A percentile compares a stretch with the other conserved stretches of the same genome.
These are phyloP conservation scores for Saururus chinensis DNA, from an alignment of 164 flowering plant species.

Conservation along the genomic window DNA sequence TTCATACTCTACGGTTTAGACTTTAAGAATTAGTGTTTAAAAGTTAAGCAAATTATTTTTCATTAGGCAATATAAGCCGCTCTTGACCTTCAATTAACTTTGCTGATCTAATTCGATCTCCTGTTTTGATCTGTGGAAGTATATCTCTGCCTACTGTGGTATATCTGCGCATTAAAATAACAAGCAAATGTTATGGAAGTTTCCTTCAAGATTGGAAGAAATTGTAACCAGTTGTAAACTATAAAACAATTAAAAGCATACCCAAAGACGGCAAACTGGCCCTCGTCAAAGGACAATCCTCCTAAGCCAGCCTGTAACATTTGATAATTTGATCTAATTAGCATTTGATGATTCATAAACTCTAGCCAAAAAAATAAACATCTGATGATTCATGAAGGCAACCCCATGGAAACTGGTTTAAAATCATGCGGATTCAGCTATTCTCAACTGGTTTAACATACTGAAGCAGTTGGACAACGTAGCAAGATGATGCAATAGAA, in stretches of 20 bases:
- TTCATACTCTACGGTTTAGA: too few relatives aligned
- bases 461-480: too few relatives aligned
- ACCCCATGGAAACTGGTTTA: too few relatives aligned
- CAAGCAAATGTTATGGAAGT: not conserved
- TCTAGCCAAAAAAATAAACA: too few relatives aligned
- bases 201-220: not conserved
- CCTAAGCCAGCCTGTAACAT: constrained; percentile 77
- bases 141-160: constrained; percentile 67
- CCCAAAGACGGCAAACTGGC: constrained; percentile 98
- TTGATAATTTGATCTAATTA: not conserved
- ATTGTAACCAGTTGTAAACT: not conserved
- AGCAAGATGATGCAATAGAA: too few relatives aligned
- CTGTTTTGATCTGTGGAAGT: constrained; percentile 74
- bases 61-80: constrained; percentile 58
- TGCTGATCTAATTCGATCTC: constrained; percentile 76
- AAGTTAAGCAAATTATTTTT: constrained; percentile 19
- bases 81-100: constrained; percentile 72
- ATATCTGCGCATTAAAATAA: constrained; percentile 34
- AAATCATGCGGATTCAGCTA: too few relatives aligned
- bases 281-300: constrained; percentile 94
- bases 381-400: too few relatives aligned
- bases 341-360: too few relatives aligned
- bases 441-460: too few relatives aligned
- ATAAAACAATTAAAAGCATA: constrained; percentile 13
- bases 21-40: too few relatives aligned